Base-by-base conservation (phyloP, 768 basidiomycete genomes). In the Serendipita sp. region DNA sequence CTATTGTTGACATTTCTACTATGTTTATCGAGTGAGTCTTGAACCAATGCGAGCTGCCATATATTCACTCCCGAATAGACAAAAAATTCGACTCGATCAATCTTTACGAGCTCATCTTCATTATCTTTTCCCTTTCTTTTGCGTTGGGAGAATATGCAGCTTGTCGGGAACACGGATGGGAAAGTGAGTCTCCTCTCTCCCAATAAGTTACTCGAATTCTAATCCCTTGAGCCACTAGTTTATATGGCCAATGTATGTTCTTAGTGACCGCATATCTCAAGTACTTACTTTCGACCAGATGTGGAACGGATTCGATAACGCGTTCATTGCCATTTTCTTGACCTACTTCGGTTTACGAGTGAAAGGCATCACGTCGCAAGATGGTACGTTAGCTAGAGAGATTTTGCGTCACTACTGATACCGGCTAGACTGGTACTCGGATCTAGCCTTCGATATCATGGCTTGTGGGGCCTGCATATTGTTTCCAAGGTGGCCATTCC, bases 241-340 rank as follows among this genome's bases (percentile, higher is more conserved):
- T 93, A 93, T 72, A 82, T 90, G 47, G 88, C 90, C 23, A 91
- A 90, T 70, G 89, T 89, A 71, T 70, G 70, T 63, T 23, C 46
- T n/a, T 54, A 28, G 28, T 5, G 10, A 35, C 65, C 28, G 18
- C 28, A 46, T 11, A 18, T 18, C 48, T 51, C 48, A 7, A 18
- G 30, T 51, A 51, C 11, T 48, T 18, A 63, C 65, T 54, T 62
- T 64, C 18, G 51, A 65, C 7, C 69, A 93, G 89, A 83, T 93
- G 68, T 95, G 92, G 92, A 94, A 92, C 71, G 85, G 83, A 3
- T 91, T 94, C 69, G 92, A 90, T 73, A 84, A 87, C 28, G 79
- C 81, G 0, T 90, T 90, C 71, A 79, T 84, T 66, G 66, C 83
- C 30, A 77, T 91, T 56, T 91, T 88, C 72, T 69, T 88, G 30